These are phyloP conservation scores for Kalmusia sp. DNA, from an alignment of 2,329 filamentous ascomycete genomes.

Conservation along the genomic window DNA sequence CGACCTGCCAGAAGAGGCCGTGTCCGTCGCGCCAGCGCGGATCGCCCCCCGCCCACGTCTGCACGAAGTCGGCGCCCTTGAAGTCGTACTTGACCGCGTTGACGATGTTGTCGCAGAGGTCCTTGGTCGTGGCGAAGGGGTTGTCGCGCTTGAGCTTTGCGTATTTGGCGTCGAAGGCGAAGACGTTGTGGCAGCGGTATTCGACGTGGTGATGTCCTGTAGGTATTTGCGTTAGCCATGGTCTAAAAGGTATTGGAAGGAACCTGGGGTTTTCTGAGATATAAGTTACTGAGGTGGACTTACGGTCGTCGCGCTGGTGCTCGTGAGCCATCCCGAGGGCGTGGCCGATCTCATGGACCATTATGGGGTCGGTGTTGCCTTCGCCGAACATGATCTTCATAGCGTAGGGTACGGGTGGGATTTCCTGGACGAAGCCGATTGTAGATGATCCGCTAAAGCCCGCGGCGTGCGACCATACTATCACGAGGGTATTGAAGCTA, in stretches of 20 bases:
- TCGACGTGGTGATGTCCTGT: not conserved
- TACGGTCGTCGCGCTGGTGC: slow-evolving; percentile 4
- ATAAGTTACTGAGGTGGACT: too few species aligned
- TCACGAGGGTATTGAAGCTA: not conserved
- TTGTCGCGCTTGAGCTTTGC: not conserved
- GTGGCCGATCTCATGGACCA: slow-evolving; percentile 7
- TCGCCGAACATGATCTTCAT: not conserved
- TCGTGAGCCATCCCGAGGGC: slow-evolving; percentile 6
- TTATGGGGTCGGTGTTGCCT: not conserved
- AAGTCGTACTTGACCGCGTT: not conserved
- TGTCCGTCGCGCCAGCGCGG: not conserved
- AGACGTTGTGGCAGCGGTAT: slow-evolving; percentile 6
- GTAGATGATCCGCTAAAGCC: not conserved
- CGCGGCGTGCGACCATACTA: not conserved
- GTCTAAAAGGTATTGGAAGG: not conserved
- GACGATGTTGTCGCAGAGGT: slow-evolving; percentile 1
- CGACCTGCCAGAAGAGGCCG: not conserved
- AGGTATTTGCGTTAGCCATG: not conserved
- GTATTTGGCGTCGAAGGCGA: not conserved
- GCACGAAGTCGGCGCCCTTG: not conserved
- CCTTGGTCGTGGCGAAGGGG: not conserved
- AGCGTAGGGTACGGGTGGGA: not conserved
- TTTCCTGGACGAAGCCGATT: not conserved
- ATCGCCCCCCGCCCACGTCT: not conserved
- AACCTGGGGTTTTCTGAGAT: too few species aligned